phyloP scores from a whole-genome alignment of 345 rosid species.

The Cardamine occulta region DNA sequence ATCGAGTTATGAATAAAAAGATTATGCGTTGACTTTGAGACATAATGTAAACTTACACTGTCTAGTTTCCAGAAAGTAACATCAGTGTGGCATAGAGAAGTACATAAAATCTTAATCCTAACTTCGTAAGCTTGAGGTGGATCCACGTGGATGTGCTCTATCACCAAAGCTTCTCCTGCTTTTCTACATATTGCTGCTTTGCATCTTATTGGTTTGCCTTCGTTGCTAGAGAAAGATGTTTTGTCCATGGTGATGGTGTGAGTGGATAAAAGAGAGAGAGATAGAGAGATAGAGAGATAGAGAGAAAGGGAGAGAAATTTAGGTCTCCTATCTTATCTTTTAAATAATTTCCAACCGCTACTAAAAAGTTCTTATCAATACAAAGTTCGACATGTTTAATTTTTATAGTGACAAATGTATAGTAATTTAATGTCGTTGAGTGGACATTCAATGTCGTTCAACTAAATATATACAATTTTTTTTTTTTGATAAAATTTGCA shows the following conservation, averaged over 20 bases:
- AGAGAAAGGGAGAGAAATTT: not conserved
- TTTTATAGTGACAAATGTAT: not conserved
- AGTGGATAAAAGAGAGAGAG: no score
- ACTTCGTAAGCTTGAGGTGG: slow-evolving; percentile 76
- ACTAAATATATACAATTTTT: no score
- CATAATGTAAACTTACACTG: slow-evolving; percentile 43
- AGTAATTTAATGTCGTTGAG: no score
- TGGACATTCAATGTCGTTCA: no score
- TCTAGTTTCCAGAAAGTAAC: slow-evolving; percentile 54
- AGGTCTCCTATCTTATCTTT: not conserved
- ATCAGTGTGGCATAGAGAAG: slow-evolving; percentile 72
- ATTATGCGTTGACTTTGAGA: not conserved
- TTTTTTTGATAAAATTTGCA: no score
- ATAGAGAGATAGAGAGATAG: no score
- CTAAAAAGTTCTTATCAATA: not conserved
- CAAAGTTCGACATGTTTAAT: no score
- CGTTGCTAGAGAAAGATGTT: slow-evolving; percentile 17
- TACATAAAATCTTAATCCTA: slow-evolving; percentile 70
- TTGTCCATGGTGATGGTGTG: slow-evolving; percentile 21
- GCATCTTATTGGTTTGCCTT: slow-evolving; percentile 61
- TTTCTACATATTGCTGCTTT: slow-evolving; percentile 66
- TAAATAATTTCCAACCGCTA: not conserved
- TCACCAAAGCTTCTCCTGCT: slow-evolving; percentile 55
- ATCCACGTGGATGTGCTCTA: slow-evolving; percentile 70
- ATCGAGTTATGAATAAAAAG: not conserved